phyloP scores from a whole-genome alignment of 805 yeast genomes.

The Grigorovia humatica region DNA sequence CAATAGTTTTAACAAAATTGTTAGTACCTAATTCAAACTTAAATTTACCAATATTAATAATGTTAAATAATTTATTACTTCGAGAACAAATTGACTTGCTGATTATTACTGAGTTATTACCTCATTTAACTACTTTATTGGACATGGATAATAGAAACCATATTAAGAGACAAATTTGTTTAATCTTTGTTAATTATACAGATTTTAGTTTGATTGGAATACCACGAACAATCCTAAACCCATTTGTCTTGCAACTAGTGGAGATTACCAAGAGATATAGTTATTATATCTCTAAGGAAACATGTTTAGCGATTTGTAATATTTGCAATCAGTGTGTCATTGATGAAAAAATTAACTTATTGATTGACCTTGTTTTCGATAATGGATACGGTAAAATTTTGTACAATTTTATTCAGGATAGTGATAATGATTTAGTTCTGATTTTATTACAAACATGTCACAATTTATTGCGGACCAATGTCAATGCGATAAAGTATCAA shows the following conservation, averaged over 20 bases:
- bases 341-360: neutral
- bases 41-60: neutral
- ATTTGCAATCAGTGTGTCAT: neutral
- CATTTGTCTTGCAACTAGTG: neutral
- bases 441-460: neutral
- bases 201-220: neutral
- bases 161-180: neutral
- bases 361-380: neutral
- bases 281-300: neutral
- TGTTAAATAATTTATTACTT: neutral
- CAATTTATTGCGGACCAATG: neutral
- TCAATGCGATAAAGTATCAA: neutral
- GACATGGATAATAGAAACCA: slow-evolving; percentile 27
- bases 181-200: neutral
- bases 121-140: slow-evolving; percentile 77
- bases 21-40: neutral
- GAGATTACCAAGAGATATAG: neutral
- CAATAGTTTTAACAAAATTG: neutral
- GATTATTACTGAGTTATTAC: slow-evolving; percentile 64
- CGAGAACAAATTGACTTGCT: neutral
- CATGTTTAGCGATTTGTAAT: neutral
- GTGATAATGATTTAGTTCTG: neutral
- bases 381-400: neutral
- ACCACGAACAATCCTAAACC: neutral
- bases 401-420: neutral